A percentile compares a stretch with the other conserved stretches of the same genome.
Conservation (phyloP, 495 filamentous ascomycete genomes). For the Rhizodiscina lignyota region DNA sequence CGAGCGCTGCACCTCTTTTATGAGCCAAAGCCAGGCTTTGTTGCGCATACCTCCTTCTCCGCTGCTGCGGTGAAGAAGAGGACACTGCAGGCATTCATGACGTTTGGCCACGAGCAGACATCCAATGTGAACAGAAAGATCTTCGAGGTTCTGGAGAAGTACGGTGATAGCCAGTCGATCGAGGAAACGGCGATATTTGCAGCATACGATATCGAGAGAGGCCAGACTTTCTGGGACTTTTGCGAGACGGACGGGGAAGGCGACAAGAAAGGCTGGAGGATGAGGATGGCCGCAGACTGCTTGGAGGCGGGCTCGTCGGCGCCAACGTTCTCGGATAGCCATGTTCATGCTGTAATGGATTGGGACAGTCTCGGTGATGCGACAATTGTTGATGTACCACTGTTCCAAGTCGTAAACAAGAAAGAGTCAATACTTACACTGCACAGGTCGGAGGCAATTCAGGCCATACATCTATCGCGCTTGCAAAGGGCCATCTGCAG, state of each 20-base stretch:
- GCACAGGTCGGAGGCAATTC: conserved; percentile 14
- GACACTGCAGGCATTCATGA: background rate
- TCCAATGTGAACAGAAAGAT: background rate
- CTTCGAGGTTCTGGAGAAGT: background rate
- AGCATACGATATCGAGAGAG: background rate
- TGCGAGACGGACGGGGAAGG: too few species aligned
- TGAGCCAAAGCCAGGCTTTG: conserved; percentile 4
- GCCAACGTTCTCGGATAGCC: background rate
- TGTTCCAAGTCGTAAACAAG: background rate
- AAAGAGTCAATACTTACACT: background rate
- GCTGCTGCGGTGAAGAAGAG: background rate
- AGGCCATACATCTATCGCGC: conserved; percentile 23
- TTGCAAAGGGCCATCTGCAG: conserved; percentile 20
- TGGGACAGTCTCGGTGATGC: background rate
- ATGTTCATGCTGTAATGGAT: background rate
- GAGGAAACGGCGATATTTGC: background rate
- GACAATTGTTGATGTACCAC: conserved; percentile 5
- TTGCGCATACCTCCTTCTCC: conserved; percentile 9
- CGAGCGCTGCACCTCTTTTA: conserved; percentile 7
- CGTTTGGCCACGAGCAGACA: background rate
- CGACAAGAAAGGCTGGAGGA: too few species aligned
- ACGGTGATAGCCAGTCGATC: background rate
- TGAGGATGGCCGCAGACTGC: too few species aligned
- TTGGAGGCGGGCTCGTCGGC: background rate
- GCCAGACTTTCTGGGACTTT: background rate